Conservation (phyloP, 805 yeast genomes). For the Candida succiphila region DNA sequence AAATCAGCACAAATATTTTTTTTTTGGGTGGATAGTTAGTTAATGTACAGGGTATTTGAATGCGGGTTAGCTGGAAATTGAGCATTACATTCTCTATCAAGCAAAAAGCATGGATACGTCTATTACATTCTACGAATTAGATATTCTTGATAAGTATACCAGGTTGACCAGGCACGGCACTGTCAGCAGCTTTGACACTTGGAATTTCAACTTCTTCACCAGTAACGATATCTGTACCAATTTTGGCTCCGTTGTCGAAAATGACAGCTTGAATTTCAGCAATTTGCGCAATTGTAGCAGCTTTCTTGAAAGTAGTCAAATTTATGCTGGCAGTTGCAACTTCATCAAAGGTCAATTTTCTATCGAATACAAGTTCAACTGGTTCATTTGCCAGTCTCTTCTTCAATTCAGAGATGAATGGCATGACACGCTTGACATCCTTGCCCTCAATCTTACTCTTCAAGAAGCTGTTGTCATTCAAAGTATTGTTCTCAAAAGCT, state of each 20-base stretch:
- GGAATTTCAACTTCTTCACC: slow-evolving; percentile 65
- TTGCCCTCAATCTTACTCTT: slow-evolving; percentile 59
- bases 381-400: slow-evolving; percentile 64
- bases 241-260: slow-evolving; percentile 50
- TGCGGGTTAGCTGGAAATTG: too few species aligned
- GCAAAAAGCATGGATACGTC: too few species aligned
- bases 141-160: slow-evolving; percentile 71
- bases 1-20: too few species aligned
- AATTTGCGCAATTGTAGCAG: slow-evolving; percentile 52
- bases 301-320: slow-evolving; percentile 44
- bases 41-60: too few species aligned
- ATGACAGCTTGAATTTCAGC: slow-evolving; percentile 49
- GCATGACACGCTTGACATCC: slow-evolving; percentile 98
- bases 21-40: too few species aligned
- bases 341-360: slow-evolving; percentile 82
- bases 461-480: slow-evolving; percentile 56
- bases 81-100: too few species aligned
- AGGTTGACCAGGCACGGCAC: slow-evolving; percentile 89
- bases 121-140: slow-evolving; percentile 19
- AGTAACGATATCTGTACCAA: slow-evolving; percentile 57
- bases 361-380: slow-evolving; percentile 75
- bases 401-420: slow-evolving; percentile 81
- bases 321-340: slow-evolving; percentile 50
- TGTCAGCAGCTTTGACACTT: slow-evolving; percentile 61
- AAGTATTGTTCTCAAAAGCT: slow-evolving; percentile 52